Percentiles rank a stretch among this genome's conserved stretches.
These are phyloP conservation scores for Pythium guiyangense DNA, from an alignment of 352 stramenopile species.

Conservation along the genomic window DNA sequence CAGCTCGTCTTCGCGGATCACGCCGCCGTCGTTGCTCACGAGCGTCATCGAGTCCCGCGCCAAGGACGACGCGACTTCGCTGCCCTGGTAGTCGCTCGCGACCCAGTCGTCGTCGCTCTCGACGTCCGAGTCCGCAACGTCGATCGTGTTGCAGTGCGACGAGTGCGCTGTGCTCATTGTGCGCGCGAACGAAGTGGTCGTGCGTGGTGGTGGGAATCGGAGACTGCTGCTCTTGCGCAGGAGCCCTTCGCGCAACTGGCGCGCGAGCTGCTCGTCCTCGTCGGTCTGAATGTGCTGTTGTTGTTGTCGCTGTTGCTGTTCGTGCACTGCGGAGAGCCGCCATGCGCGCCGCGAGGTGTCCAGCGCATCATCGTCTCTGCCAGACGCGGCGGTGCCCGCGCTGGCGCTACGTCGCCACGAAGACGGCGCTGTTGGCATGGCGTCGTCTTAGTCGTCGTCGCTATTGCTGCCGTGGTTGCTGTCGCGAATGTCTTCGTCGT, in stretches of 20 bases:
- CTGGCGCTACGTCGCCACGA: too few relatives aligned
- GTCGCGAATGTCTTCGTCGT: background rate
- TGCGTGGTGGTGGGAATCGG: background rate
- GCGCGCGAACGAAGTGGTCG: too few relatives aligned
- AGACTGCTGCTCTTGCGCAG: background rate
- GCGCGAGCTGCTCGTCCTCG: too few relatives aligned
- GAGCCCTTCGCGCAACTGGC: too few relatives aligned
- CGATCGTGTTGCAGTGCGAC: background rate
- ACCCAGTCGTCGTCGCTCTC: slow-evolving; percentile 1
- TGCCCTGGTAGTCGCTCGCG: slow-evolving; percentile 9
- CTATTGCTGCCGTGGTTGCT: background rate
- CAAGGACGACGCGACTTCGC: slow-evolving; percentile 9
- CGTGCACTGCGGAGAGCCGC: slow-evolving; percentile 1
- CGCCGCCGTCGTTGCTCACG: slow-evolving; percentile 13
- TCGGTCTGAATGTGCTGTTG: too few relatives aligned
- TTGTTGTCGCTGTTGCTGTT: background rate
- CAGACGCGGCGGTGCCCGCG: background rate
- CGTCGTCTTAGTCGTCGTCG: too few relatives aligned
- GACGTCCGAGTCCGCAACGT: slow-evolving; percentile 4
- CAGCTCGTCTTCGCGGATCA: slow-evolving; percentile 17
- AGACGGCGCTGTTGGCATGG: too few relatives aligned
- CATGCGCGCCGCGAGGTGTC: too few relatives aligned
- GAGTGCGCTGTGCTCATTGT: background rate
- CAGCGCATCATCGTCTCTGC: too few relatives aligned
- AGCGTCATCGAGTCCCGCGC: slow-evolving; percentile 4